A percentile compares a stretch with the other conserved stretches of the same genome.
Conservation (phyloP, 108 stramenopile genomes). For the Stephanodiscus minutulus region DNA sequence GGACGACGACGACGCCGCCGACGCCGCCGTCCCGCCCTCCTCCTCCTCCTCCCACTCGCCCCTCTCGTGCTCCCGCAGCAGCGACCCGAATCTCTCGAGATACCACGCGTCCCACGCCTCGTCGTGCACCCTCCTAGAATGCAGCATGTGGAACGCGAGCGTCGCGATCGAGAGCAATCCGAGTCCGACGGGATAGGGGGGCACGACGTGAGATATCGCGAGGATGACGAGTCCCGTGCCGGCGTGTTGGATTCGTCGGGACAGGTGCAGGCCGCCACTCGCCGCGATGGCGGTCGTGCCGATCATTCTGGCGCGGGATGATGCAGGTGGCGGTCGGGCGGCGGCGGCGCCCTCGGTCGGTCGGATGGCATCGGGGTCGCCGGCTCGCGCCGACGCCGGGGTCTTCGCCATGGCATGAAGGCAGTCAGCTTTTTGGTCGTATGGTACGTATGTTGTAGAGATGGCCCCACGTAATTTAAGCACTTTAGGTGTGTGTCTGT, state of each 20-base stretch:
- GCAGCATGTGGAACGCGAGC: constrained; percentile 21
- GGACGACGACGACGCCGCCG: background rate
- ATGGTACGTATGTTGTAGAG: no score
- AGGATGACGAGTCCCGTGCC: constrained; percentile 36
- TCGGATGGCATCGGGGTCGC: background rate
- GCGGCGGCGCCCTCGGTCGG: no score
- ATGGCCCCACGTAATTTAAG: no score
- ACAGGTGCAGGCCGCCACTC: constrained; percentile 17
- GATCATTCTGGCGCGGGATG: background rate
- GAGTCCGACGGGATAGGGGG: constrained; percentile 42
- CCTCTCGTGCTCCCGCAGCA: constrained; percentile 37
- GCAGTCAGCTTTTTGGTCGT: no score
- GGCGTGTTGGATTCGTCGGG: constrained; percentile 43
- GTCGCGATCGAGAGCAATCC: constrained; percentile 25
- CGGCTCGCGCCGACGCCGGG: background rate
- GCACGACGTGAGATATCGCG: constrained; percentile 34
- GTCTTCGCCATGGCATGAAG: background rate
- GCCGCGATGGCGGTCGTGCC: background rate
- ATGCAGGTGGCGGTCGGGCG: no score
- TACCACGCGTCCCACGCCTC: constrained; percentile 40
- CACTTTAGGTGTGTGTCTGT: no score
- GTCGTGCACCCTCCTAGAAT: constrained; percentile 22
- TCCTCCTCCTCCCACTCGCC: constrained; percentile 34
- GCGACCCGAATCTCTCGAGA: constrained; percentile 30
- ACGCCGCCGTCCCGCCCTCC: background rate